Evolutionary conservation across 108 stramenopile species (phyloP).

Genomic region (Nannochloropsis gaditana): DNA sequence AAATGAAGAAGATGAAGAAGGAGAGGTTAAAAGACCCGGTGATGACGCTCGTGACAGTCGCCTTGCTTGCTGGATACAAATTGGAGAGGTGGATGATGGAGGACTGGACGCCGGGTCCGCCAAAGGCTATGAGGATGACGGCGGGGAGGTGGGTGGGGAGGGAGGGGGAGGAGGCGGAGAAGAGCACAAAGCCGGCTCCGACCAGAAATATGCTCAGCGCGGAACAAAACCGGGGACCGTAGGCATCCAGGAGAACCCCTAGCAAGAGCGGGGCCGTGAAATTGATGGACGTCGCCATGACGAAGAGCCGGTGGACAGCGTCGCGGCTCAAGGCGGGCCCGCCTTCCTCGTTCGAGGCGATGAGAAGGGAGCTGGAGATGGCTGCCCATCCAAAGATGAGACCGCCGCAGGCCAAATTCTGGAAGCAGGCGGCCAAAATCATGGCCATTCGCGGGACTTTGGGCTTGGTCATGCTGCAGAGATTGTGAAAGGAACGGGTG

Average conservation of each 20-base stretch:
- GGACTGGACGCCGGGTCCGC: slow-evolving; percentile 42
- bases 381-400: slow-evolving; percentile 40
- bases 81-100: slow-evolving; percentile 35
- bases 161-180: not conserved
- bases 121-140: slow-evolving; percentile 28
- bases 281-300: slow-evolving; percentile 24
- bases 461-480: not conserved
- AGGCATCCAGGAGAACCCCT: slow-evolving; percentile 28
- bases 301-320: slow-evolving; percentile 23
- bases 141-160: slow-evolving; percentile 18
- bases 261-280: slow-evolving; percentile 29
- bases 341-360: slow-evolving; percentile 1
- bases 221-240: slow-evolving; percentile 29
- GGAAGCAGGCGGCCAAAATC: slow-evolving; percentile 22
- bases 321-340: not conserved
- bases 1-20: slow-evolving; percentile 36
- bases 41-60: slow-evolving; percentile 25
- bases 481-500: too few relatives aligned
- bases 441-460: not conserved
- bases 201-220: slow-evolving; percentile 21
- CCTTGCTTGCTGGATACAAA: slow-evolving; percentile 19
- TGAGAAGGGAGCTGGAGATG: slow-evolving; percentile 37
- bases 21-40: slow-evolving; percentile 36
- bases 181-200: slow-evolving; percentile 20
- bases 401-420: slow-evolving; percentile 21